Base-by-base conservation (phyloP, 495 filamentous ascomycete genomes). In the Aspergillus nidulans region DNA sequence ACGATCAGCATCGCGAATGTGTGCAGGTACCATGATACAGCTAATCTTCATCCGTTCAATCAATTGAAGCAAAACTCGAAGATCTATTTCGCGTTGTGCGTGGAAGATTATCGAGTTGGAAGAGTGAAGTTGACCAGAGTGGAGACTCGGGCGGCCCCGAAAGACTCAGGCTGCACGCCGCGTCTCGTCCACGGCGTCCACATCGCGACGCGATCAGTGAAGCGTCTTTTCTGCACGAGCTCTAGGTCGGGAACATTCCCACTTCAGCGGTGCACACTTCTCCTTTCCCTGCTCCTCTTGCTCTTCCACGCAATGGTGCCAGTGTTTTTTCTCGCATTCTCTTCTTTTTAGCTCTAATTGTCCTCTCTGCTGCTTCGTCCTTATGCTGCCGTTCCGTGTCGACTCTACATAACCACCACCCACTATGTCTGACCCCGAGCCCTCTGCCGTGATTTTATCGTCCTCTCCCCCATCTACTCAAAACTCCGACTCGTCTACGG, bases 131-230 rank as follows among this genome's bases (percentile, higher is more conserved):
- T 6, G 21, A 5, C 23, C 1, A 26, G 13, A 45, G 21, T 25
- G 24, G 15, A 25, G 24, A 25, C 21, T 45, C 42, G 42, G 42
- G 10, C 21, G 24, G 16, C 42, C 23, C 42, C 42, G 23, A 43
- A 47, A 47, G 26, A 26, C 42, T 45, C 59, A 53, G n/a, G n/a
- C 41, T 54, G 50, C 57, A 34, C 59, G 53, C 71, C 71, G 71
- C 68, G 69, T 74, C 69, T 57, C 68, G 69, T 74, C 69, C 58
- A 34, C 30, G 30, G n/a, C n/a, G n/a, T n/a, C n/a, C n/a, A 67
- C 71, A 72, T 65, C 47, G 69, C 69, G 71, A 74, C 71, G 71
- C 71, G 71, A 71, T 71, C 38, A 40, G 52, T 55, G 51, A 52
- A 60, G 55, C 58, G 56, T 52, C 51, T 66, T 58, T 61, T 59